Evolutionary conservation across 1,284 basidiomycete species (phyloP), one percentile per base, ranked within the genome.

Genomic region (Ustilago esculenta): DNA sequence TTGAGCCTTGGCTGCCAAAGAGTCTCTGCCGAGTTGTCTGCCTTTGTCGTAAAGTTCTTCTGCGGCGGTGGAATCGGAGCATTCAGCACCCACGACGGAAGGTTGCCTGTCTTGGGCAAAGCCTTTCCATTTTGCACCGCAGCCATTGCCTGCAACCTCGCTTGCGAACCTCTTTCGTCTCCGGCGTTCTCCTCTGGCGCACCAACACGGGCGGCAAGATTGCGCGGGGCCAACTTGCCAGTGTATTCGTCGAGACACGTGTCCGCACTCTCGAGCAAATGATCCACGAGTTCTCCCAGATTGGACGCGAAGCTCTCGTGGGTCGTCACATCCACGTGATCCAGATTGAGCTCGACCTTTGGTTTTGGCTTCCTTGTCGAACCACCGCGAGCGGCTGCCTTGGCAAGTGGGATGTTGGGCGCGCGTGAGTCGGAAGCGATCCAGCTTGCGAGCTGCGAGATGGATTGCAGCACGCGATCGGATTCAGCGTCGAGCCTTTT

Each of bases 271-370:
- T 98, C 95, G 53, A 96, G 83, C 52, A 97, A 81, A 33, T 87
- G 86, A 81, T 98, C 95, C 83, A 96, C 87, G 0, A 88, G 84
- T 79, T 94, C 92, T 15, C 92, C 89, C 0, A 95, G 86, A 27
- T 87, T 80, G n/a, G 86, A 85, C 64, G 89, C 86, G 81, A 93
- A 96, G 67, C 87, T 87, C 79, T 95, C 92, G 20, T 89, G 87
- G 52, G 73, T 75, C 23, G 79, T 75, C 27, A 58, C 63, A 52
- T 83, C 56, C 0, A 52, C 54, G 0, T 58, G 24, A 25, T 58
- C 48, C 30, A 69, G 17, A 4, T 64, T 42, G 3, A 64, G 5
- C 8, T 45, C 34, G 27, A 56, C 29, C 18, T 39, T 69, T 5
- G 24, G 18, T 23, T 69, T 63, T 11, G 27, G 24, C 12, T 53